phyloP scores from a whole-genome alignment of 345 rosid genomes.

The Rhizophora mangle region DNA sequence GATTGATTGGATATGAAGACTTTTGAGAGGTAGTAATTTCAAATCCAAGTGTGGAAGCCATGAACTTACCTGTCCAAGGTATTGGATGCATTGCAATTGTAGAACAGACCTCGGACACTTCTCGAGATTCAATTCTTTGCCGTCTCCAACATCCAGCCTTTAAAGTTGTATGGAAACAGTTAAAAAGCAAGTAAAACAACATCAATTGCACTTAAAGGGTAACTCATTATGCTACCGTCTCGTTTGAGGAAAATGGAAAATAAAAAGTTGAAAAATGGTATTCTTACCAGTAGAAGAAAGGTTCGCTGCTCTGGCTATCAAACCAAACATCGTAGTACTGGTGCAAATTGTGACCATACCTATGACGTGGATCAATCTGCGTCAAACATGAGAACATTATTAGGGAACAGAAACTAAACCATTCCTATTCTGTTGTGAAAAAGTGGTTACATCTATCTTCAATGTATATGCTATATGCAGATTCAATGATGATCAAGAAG shows the following conservation, averaged over 20 bases:
- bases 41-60: too few species aligned
- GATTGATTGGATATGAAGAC: background rate
- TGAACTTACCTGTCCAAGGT: conserved; percentile 59
- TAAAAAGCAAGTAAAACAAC: background rate
- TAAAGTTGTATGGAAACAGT: conserved; percentile 8
- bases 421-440: too few species aligned
- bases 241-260: background rate
- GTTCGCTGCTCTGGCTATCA: conserved; percentile 48
- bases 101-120: conserved; percentile 45
- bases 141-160: conserved; percentile 71
- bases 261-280: background rate
- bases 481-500: background rate
- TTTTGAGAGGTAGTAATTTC: background rate
- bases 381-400: background rate
- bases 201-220: background rate
- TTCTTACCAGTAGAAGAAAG: conserved; percentile 68
- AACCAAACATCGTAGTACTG: conserved; percentile 65
- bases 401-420: background rate
- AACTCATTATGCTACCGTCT: background rate
- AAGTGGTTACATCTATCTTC: background rate
- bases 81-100: conserved; percentile 53
- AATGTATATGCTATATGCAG: background rate
- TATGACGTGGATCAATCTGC: conserved; percentile 70
- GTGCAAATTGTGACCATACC: conserved; percentile 70
- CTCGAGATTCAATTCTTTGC: conserved; percentile 44